phyloP scores from a whole-genome alignment of 805 yeast genomes.

The Saccharomycopsis sp. region DNA sequence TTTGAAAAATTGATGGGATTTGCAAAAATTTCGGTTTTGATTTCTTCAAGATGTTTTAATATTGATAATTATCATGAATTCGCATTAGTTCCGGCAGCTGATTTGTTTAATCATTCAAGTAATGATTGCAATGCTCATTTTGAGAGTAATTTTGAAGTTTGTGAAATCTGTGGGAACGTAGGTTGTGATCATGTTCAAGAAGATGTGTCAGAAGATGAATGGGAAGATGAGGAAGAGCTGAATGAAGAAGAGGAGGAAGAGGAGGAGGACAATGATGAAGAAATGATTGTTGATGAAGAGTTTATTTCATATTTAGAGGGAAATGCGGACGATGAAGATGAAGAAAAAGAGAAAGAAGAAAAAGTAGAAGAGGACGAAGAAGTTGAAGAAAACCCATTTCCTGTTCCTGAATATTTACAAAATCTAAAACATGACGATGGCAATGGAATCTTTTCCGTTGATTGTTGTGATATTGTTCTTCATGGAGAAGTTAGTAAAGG shows the following conservation, averaged over 20 bases:
- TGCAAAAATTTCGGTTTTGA: conserved; percentile 11
- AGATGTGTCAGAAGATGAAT: conserved; percentile 16
- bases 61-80: conserved; percentile 59
- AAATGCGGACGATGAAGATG: conserved; percentile 9
- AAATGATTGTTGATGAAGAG: neutral
- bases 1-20: conserved; percentile 4
- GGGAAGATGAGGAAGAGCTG: neutral
- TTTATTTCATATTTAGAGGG: neutral
- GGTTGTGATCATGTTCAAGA: conserved; percentile 30
- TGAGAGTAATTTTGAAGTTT: conserved; percentile 30
- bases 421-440: conserved; percentile 18
- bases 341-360: conserved; percentile 5
- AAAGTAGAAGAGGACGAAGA: conserved; percentile 3
- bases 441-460: conserved; percentile 30
- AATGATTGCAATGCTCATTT: conserved; percentile 9
- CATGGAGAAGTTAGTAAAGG: conserved; percentile 33
- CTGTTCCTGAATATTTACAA: conserved; percentile 8
- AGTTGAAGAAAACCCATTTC: conserved; percentile 18
- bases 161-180: conserved; percentile 37
- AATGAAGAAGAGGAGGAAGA: conserved; percentile 12
- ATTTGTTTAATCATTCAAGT: conserved; percentile 64
- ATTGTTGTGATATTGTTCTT: conserved; percentile 64
- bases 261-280: neutral
- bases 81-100: conserved; percentile 86
- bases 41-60: conserved; percentile 51